Percentiles rank a stretch among this genome's conserved stretches.
Conservation (phyloP, 306 rosid species). For the Begonia masoniana region DNA sequence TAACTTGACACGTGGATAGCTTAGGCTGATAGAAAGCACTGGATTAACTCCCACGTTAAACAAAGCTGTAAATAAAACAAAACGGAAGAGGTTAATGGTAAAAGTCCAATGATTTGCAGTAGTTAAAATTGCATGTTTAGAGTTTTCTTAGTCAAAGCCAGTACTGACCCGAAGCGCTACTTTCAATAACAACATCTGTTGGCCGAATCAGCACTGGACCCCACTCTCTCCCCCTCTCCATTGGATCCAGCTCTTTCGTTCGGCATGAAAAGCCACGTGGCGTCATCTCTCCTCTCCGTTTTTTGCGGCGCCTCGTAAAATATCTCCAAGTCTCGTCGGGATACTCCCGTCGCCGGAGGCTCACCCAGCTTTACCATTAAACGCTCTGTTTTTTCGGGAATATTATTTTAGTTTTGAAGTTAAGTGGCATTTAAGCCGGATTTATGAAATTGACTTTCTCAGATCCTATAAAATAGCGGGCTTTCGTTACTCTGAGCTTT, state of each 20-base stretch:
- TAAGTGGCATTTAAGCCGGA: constrained; percentile 8
- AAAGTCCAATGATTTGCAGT: neutral
- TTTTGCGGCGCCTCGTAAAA: constrained; percentile 24
- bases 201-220: constrained; percentile 13
- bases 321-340: constrained; percentile 8
- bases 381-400: neutral
- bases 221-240: constrained; percentile 13
- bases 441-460: constrained; percentile 24
- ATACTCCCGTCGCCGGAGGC: neutral
- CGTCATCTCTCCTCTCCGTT: neutral
- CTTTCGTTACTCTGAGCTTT: constrained; percentile 5
- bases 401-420: neutral
- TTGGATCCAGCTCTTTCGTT: constrained; percentile 2
- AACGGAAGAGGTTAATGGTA: constrained; percentile 10
- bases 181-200: constrained; percentile 11
- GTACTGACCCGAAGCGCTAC: constrained; percentile 23
- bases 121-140: constrained; percentile 2
- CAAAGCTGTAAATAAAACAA: constrained; percentile 9
- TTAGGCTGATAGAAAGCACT: too few species aligned
- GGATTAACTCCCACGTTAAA: constrained; percentile 22
- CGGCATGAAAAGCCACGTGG: constrained; percentile 14
- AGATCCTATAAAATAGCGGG: constrained; percentile 47
- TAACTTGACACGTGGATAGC: too few species aligned
- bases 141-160: constrained; percentile 36
- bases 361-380: too few species aligned